Conservation (phyloP, 2,329 filamentous ascomycete genomes). For the Lecanicillium sp. region DNA sequence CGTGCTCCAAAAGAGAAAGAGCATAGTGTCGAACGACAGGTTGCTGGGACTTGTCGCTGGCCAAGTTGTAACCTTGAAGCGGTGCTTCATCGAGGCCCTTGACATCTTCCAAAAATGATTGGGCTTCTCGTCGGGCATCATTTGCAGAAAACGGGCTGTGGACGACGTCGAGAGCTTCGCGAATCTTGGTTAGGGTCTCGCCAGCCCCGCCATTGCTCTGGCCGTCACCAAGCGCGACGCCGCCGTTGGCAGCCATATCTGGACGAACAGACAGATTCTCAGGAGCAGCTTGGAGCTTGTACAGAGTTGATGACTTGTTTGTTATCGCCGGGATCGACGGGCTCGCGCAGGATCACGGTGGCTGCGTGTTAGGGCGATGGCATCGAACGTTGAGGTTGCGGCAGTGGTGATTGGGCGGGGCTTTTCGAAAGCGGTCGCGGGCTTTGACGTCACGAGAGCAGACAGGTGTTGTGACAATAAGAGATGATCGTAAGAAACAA, state of each 20-base stretch:
- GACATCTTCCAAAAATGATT: constrained; percentile 75
- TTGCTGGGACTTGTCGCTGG: constrained; percentile 64
- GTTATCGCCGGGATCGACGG: no score
- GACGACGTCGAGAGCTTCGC: constrained; percentile 78
- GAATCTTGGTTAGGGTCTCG: constrained; percentile 57
- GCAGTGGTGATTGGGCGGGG: no score
- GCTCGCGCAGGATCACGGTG: no score
- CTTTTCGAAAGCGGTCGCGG: no score
- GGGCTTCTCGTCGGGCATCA: constrained; percentile 71
- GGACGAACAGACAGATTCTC: neutral
- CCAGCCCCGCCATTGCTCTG: constrained; percentile 22
- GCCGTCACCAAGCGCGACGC: constrained; percentile 20
- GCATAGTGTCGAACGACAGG: constrained; percentile 88
- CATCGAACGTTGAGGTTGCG: no score
- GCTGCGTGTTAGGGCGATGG: no score
- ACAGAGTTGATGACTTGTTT: neutral
- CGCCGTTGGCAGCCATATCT: constrained; percentile 31
- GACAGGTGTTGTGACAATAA: no score
- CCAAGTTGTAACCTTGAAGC: constrained; percentile 75
- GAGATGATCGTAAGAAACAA: no score
- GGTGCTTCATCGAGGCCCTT: constrained; percentile 75
- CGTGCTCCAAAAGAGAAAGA: constrained; percentile 82
- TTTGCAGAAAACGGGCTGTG: constrained; percentile 78
- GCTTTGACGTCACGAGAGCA: no score
- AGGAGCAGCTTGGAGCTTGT: neutral